Percentiles rank a stretch among this genome's conserved stretches.
Evolutionary conservation across 169 alveolate genomes (phyloP).

Genomic region (Perkinsus chesapeaki): DNA sequence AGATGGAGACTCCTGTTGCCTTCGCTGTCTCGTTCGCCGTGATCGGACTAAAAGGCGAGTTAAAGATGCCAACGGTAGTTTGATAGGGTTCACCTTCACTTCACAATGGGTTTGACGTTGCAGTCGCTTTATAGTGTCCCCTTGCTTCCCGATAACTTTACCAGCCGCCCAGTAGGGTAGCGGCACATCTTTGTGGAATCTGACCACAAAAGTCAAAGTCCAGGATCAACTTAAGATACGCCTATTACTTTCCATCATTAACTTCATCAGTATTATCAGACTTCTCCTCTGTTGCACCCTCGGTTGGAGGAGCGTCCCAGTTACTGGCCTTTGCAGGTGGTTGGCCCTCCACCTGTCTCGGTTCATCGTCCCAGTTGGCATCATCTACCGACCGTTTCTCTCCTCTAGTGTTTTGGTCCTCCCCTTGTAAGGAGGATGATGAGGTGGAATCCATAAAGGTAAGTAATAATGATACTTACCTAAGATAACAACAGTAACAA

Average conservation of each 20-base stretch:
- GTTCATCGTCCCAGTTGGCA: neutral
- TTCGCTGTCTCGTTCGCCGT: neutral
- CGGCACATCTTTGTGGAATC: neutral
- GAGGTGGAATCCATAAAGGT: too few relatives aligned
- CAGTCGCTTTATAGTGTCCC: neutral
- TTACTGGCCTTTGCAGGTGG: neutral
- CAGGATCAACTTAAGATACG: neutral
- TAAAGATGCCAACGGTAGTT: neutral
- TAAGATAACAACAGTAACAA: too few relatives aligned
- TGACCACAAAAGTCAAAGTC: neutral
- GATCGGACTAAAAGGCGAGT: neutral
- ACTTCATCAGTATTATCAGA: neutral
- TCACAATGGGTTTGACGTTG: neutral
- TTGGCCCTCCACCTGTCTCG: neutral
- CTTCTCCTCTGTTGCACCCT: neutral
- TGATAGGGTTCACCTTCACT: neutral
- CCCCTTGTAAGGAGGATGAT: neutral
- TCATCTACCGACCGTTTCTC: neutral
- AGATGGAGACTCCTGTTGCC: neutral
- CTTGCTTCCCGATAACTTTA: neutral
- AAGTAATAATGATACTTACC: too few relatives aligned
- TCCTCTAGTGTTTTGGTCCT: neutral
- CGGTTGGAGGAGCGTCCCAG: neutral
- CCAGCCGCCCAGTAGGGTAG: neutral
- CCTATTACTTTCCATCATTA: neutral